Conservation (phyloP, 2,329 filamentous ascomycete genomes). For the Fusarium humuli region DNA sequence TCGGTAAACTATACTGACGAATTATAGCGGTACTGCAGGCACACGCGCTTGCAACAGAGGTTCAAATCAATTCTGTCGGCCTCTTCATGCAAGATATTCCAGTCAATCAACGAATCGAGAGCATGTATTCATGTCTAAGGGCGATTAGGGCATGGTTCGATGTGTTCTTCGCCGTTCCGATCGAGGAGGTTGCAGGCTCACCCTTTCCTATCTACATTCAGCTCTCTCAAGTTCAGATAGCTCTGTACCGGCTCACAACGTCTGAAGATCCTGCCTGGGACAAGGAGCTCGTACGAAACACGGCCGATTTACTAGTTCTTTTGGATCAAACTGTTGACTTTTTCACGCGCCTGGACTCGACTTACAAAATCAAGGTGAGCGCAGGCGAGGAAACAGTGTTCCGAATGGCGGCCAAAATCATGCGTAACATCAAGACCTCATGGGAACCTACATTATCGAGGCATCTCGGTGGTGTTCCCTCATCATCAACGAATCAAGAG, state of each 20-base stretch:
- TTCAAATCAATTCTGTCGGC: constrained; percentile 50
- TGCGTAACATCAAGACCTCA: constrained; percentile 49
- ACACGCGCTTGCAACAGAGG: constrained; percentile 49
- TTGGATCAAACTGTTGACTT: constrained; percentile 51
- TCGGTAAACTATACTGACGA: constrained; percentile 7
- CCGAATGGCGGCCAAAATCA: constrained; percentile 51
- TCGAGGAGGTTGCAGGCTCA: constrained; percentile 47
- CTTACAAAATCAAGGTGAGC: constrained; percentile 48
- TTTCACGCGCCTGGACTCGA: constrained; percentile 45
- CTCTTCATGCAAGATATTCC: constrained; percentile 51
- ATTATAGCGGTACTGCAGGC: constrained; percentile 47
- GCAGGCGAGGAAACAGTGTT: constrained; percentile 49
- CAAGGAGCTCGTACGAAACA: constrained; percentile 51
- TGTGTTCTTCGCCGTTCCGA: constrained; percentile 50
- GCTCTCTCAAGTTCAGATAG: constrained; percentile 52
- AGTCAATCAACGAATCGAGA: constrained; percentile 49
- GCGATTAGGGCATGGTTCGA: constrained; percentile 54
- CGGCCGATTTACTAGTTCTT: constrained; percentile 52
- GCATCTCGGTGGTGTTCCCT: constrained; percentile 45
- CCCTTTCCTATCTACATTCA: constrained; percentile 52
- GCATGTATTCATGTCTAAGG: constrained; percentile 53
- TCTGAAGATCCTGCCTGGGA: constrained; percentile 58
- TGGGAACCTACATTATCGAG: constrained; percentile 54
- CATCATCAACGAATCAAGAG: constrained; percentile 47
- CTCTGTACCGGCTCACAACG: constrained; percentile 55